Evolutionary conservation across 257 asterid species (phyloP), one percentile per base, ranked within the genome.

Genomic region (Solanum peruvianum): DNA sequence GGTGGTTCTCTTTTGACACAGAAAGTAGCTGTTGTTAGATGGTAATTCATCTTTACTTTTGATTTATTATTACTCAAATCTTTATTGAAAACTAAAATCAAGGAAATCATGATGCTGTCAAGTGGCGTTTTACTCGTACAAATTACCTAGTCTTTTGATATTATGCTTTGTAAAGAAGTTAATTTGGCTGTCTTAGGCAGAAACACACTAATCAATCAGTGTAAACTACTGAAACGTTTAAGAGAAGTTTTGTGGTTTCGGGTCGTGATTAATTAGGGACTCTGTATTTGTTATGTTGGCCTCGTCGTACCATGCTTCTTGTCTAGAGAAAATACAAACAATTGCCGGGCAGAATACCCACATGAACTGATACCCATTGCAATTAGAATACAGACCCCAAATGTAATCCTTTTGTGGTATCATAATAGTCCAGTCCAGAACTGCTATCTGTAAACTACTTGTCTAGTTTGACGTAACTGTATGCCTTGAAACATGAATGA

Each of bases 1-100:
- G 87, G 94, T 62, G 96, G 98, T 82, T 96, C 98, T 70, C 91
- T 95, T 87, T 87, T 96, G 91, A 88, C 90, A 23, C 93, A 93
- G 88, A 90, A 93, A 92, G 91, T 93, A 76, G 99, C 98, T 83
- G 88, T 91, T 87, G 91, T 95, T 87, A 90, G 87, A 88, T 97
- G 99, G 99, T 97, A 94, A 29, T 92, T 86, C 49, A 18, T 60
- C n/a, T 69, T 56, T 42, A 66, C 85, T 25, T 25, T 29, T 47
- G 76, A 2, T 45, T 25, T 29, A 60, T 29, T 70, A 16, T 29
- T 80, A 31, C 64, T 45, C 20, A 49, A 27, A 44, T 66, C 15
- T 14, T 49, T 1, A 18, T 1, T 49, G 85, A 39, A 29, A 49
- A 49, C 18, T 49, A 20, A 11, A 5, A 81, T 18, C 12, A 31